Evolutionary conservation across 2,329 filamentous ascomycete species (phyloP).

Genomic region (Volutella citrinella): DNA sequence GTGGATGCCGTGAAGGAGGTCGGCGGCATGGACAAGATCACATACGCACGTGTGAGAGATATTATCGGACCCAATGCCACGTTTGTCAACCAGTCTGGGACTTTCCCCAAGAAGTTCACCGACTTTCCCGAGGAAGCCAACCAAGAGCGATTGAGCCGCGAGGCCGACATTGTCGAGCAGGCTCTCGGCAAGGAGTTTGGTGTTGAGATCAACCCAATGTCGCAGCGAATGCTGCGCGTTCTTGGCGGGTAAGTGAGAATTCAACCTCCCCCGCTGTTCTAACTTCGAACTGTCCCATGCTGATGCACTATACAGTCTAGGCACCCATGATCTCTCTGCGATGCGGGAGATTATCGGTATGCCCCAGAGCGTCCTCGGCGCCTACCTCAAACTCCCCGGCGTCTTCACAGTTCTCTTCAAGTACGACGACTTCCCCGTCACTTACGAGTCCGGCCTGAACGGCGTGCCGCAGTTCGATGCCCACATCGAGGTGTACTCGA

Average conservation of each 20-base stretch:
- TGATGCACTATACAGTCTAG: too few species aligned
- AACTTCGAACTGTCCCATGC: too few species aligned
- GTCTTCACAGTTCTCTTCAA: conserved; percentile 41
- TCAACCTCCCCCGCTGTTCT: too few species aligned
- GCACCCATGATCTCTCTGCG: conserved; percentile 15
- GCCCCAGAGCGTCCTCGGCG: conserved; percentile 17
- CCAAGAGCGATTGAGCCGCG: conserved; percentile 1
- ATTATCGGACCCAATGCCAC: conserved; percentile 13
- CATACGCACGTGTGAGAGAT: conserved; percentile 48
- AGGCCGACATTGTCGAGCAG: not conserved
- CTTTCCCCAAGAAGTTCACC: conserved; percentile 11
- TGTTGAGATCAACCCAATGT: conserved; percentile 1
- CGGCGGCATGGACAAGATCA: conserved; percentile 46
- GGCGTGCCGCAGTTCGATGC: conserved; percentile 52
- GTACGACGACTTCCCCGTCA: conserved; percentile 46
- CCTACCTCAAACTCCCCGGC: conserved; percentile 26
- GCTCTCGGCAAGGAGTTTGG: conserved; percentile 3
- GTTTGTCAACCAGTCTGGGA: conserved; percentile 14
- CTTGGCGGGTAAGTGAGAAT: too few species aligned
- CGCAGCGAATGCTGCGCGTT: conserved; percentile 5
- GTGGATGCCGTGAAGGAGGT: conserved; percentile 53
- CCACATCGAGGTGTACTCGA: conserved; percentile 49
- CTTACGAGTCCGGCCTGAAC: conserved; percentile 57
- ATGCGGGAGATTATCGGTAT: conserved; percentile 21
- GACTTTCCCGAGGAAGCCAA: conserved; percentile 8